Evolutionary conservation across 2,329 filamentous ascomycete species (phyloP).

Genomic region (Bipolaris gigantea): DNA sequence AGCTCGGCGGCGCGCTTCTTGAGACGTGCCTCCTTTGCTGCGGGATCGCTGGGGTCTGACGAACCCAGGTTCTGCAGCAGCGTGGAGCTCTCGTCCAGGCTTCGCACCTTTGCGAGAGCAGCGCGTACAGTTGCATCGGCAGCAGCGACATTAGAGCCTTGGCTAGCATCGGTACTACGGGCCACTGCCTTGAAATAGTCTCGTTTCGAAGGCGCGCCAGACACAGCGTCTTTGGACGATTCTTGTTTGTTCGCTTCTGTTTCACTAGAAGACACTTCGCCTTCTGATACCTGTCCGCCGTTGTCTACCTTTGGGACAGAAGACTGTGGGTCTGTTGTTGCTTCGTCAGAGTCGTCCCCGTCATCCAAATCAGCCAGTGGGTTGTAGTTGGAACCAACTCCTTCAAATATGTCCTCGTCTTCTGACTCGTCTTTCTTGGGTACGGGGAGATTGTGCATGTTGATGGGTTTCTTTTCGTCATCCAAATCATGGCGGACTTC

Average conservation of each 20-base stretch:
- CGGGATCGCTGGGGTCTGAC: conserved; percentile 26
- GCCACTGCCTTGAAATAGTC: conserved; percentile 26
- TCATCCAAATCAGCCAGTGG: conserved; percentile 58
- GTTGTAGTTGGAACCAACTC: conserved; percentile 62
- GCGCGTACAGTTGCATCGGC: conserved; percentile 80
- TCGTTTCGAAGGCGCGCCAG: conserved; percentile 18
- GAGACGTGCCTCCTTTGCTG: conserved; percentile 66
- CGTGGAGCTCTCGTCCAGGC: conserved; percentile 50
- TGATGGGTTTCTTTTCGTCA: conserved; percentile 50
- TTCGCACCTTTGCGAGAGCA: conserved; percentile 76
- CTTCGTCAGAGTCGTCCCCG: conserved; percentile 38
- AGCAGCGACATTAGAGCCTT: conserved; percentile 43
- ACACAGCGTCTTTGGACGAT: conserved; percentile 2
- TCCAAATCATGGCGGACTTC: conserved; percentile 50
- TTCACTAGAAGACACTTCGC: conserved; percentile 1
- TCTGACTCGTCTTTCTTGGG: conserved; percentile 48
- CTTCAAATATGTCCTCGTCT: conserved; percentile 65
- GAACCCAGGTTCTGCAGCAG: conserved; percentile 47
- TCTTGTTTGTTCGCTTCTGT: conserved; percentile 7
- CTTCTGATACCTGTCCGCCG: not conserved
- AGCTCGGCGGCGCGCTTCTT: conserved; percentile 68
- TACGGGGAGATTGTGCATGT: conserved; percentile 42
- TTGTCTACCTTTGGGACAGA: not conserved
- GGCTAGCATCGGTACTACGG: conserved; percentile 17
- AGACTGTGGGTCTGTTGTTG: not conserved